Percentiles rank a stretch among this genome's conserved stretches.
These are phyloP conservation scores for Haplosporangium sp. DNA, from an alignment of 371 early-diverging fungal species.

Conservation along the genomic window DNA sequence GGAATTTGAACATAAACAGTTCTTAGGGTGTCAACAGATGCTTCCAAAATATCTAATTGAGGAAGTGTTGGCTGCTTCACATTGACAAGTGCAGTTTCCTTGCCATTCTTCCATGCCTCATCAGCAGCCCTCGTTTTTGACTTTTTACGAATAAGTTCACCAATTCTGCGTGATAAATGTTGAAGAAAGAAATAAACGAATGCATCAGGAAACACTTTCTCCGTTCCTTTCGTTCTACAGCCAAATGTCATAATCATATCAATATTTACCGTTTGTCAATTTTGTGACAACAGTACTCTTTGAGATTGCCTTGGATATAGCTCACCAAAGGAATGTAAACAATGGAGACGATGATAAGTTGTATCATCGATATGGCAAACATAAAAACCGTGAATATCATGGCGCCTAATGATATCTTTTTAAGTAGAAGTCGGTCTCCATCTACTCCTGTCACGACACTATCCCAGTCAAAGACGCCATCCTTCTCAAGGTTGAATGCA, in stretches of 20 bases:
- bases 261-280: conserved; percentile 82
- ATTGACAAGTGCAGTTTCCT: conserved; percentile 16
- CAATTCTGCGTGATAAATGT: conserved; percentile 27
- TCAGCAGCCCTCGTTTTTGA: conserved; percentile 42
- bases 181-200: not conserved
- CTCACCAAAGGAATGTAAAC: conserved; percentile 87
- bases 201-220: not conserved
- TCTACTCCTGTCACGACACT: conserved; percentile 17
- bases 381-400: conserved; percentile 78
- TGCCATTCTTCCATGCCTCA: conserved; percentile 26
- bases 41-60: conserved; percentile 22
- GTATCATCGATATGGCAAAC: conserved; percentile 69
- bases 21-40: conserved; percentile 19
- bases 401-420: conserved; percentile 53
- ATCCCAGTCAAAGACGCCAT: conserved; percentile 32
- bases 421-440: conserved; percentile 5
- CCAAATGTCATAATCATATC: not conserved
- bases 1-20: conserved; percentile 19
- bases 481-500: not conserved
- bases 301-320: conserved; percentile 88
- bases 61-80: conserved; percentile 46
- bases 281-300: conserved; percentile 92
- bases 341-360: conserved; percentile 70
- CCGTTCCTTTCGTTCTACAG: not conserved
- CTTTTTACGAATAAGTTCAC: conserved; percentile 50